Evolutionary conservation across 2,329 filamentous ascomycete genomes (phyloP).

Genomic region (Fusarium brachygibbosum): DNA sequence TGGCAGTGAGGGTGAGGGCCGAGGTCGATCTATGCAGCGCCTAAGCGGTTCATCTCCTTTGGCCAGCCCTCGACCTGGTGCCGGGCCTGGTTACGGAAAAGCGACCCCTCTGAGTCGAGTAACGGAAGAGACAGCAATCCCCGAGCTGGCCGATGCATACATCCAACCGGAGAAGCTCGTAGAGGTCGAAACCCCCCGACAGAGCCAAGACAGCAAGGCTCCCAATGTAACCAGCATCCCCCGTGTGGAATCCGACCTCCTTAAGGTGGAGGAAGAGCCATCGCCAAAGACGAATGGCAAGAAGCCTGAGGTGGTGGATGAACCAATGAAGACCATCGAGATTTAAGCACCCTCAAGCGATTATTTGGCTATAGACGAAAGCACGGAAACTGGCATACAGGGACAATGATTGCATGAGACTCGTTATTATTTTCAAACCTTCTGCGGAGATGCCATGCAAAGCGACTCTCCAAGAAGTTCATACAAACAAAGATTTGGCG

Average conservation of each 20-base stretch:
- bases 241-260: slow-evolving; percentile 53
- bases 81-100: slow-evolving; percentile 67
- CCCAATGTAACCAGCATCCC: slow-evolving; percentile 54
- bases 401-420: slow-evolving; percentile 49
- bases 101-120: slow-evolving; percentile 79
- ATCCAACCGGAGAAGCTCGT: slow-evolving; percentile 66
- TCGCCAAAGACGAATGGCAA: slow-evolving; percentile 57
- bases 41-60: slow-evolving; percentile 74
- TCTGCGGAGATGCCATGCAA: slow-evolving; percentile 53
- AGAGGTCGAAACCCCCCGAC: slow-evolving; percentile 68
- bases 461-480: slow-evolving; percentile 44
- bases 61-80: slow-evolving; percentile 69
- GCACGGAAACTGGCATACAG: slow-evolving; percentile 47
- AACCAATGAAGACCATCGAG: slow-evolving; percentile 73
- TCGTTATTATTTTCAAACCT: slow-evolving; percentile 52
- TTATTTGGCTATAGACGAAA: slow-evolving; percentile 44
- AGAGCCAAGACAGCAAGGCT: slow-evolving; percentile 59
- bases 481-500: slow-evolving; percentile 44
- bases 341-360: slow-evolving; percentile 57
- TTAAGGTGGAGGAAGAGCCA: slow-evolving; percentile 48
- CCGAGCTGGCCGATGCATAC: slow-evolving; percentile 55
- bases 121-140: slow-evolving; percentile 72
- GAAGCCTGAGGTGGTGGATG: slow-evolving; percentile 60
- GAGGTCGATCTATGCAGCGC: slow-evolving; percentile 79
- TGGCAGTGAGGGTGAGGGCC: slow-evolving; percentile 72